These are phyloP conservation scores for Aspergillus sp. DNA, from an alignment of 2,329 filamentous ascomycete genomes.

Conservation along the genomic window DNA sequence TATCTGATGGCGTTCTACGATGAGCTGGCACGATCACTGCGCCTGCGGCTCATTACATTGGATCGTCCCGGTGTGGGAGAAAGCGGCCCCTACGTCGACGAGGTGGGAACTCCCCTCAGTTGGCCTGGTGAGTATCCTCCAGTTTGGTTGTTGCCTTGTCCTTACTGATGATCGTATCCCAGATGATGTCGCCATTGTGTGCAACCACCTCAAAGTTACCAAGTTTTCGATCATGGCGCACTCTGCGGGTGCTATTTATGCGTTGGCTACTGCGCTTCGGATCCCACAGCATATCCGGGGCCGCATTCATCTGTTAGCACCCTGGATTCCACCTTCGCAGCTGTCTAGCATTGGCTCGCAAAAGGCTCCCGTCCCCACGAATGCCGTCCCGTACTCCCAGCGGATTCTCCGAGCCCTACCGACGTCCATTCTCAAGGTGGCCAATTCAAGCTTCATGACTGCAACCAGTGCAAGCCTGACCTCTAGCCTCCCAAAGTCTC, in stretches of 20 bases:
- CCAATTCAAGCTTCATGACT: constrained; percentile 93
- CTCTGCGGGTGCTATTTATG: constrained; percentile 97
- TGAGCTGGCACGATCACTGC: constrained; percentile 84
- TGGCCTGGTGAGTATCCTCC: constrained; percentile 74
- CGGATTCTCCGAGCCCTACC: constrained; percentile 86
- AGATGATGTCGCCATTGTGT: constrained; percentile 90
- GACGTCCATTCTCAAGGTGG: constrained; percentile 86
- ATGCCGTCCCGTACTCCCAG: constrained; percentile 87
- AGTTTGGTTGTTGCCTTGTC: not conserved
- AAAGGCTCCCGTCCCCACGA: constrained; percentile 73
- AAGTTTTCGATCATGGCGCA: constrained; percentile 97
- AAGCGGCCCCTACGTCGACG: constrained; percentile 81
- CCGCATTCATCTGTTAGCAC: constrained; percentile 88
- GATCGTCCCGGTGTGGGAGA: constrained; percentile 93
- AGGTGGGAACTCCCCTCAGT: constrained; percentile 79
- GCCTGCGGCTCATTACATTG: constrained; percentile 85
- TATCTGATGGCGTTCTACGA: constrained; percentile 98
- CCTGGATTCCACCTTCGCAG: constrained; percentile 89
- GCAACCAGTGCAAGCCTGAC: constrained; percentile 85
- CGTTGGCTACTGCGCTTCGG: constrained; percentile 86
- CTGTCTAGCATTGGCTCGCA: constrained; percentile 77
- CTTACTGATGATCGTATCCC: constrained; percentile 1
- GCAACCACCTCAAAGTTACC: constrained; percentile 84
- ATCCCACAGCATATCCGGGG: constrained; percentile 96
- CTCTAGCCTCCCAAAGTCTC: constrained; percentile 70